Evolutionary conservation across 192 early-diverging fungal genomes (phyloP), one percentile per base, ranked within the genome.

Genomic region (Lobulomyces angularis): DNA sequence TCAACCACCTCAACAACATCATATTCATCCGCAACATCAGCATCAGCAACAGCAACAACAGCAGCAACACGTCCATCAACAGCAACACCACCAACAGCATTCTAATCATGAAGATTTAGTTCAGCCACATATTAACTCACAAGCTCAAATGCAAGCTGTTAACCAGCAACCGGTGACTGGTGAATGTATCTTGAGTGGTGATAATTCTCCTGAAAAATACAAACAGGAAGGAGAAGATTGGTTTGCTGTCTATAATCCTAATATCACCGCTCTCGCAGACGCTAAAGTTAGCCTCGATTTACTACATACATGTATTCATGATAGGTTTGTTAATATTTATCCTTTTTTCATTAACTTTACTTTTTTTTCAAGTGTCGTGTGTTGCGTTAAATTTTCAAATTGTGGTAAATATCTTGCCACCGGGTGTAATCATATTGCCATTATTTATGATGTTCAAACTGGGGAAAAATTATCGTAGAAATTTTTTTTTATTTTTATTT

Each of bases 301-400:
- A 41, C 54, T 64, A 19, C 62, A 70, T 29, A 54, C 35, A 12
- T 55, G 80, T 35, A 66, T 74, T 32, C 81, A 84, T 55, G 48
- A 55, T 35, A 71, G 68, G 68, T 67, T 21, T 0, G 46, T 24
- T 14, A 12, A 29, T 7, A 16, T 14, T 3, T 35, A 12, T 50
- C 8, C 38, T 48, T 36, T 31, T 49, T 23, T 5, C 35, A 37
- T 11, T 8, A 46, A 6, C 5, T 9, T 33, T 22, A 27, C 14
- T 7, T 24, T 27, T 20, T 20, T 12, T 5, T 19, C 5, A 42
- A 88, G 86, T 52, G 93, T 97, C 12, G 93, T 97, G 5, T 97
- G 93, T 63, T 97, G 89, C 55, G 88, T 95, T 32, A 84, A 84
- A 43, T 97, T 97, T 49, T 92, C 87, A 41, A 69, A 78, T 12